Evolutionary conservation across 2,329 filamentous ascomycete genomes (phyloP), one percentile per base, ranked within the genome.

Genomic region (Rhynchosporium agropyri): DNA sequence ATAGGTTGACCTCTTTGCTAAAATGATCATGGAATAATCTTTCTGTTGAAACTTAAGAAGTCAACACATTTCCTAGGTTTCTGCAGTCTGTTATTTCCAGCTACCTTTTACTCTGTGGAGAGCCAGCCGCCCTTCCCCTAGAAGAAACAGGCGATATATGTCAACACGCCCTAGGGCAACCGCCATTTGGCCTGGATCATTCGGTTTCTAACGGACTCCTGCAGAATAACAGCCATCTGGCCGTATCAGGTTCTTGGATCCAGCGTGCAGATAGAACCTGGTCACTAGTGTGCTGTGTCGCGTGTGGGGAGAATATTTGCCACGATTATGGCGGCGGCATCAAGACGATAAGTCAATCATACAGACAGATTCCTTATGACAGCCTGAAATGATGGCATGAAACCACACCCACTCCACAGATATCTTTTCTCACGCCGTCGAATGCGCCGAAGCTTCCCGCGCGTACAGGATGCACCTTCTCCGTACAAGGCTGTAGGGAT

Each of bases 331-430:
- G 51, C 36, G 33, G 49, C 31, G 26, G 36, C 36, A 54, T n/a
- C 33, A 40, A 54, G 51, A 54, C 38, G 28, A 36, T 36, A 54
- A 54, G 50, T 36, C 33, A 6, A 50, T 36, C 9, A 50, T 9
- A 10, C 31, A 31, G 48, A 50, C 28, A 13, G 31, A 33, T n/a
- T 38, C 33, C 33, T 26, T 31, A 57, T 57, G 42, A 57, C 54
- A 26, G 29, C 54, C 54, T 13, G 33, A 20, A 57, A 57, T 46
- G 54, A 57, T 43, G n/a, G 38, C 28, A 57, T 56, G 54, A 57
- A 57, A 46, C 40, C 49, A 12, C 26, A 49, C 7, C 8, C 46
- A 29, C 40, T 40, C 54, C 42, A 57, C 45, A 28, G 8, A 57
- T 45, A 57, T 45, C 43, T 15, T 57, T 40, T 57, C 20, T 57